A percentile compares a stretch with the other conserved stretches of the same genome.
These are phyloP conservation scores for Fusarium sublunatum DNA, from an alignment of 2,329 filamentous ascomycete species.

Conservation along the genomic window DNA sequence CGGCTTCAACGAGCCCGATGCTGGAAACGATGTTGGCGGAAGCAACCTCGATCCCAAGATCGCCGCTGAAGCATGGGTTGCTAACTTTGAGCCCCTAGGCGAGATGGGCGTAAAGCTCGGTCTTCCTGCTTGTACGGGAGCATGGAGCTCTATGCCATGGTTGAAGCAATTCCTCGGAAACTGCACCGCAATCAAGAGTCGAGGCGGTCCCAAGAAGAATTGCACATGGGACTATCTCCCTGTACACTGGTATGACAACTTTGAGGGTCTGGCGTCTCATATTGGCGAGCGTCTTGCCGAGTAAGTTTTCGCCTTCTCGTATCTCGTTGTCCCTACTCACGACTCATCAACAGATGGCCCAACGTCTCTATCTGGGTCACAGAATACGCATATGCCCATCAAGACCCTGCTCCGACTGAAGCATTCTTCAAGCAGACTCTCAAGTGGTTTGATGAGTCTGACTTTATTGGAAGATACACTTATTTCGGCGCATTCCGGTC, in stretches of 20 bases:
- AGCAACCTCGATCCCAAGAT: constrained; percentile 67
- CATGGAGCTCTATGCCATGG: constrained; percentile 71
- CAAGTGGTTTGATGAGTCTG: constrained; percentile 70
- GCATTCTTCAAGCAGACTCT: constrained; percentile 74
- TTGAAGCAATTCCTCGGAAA: constrained; percentile 71
- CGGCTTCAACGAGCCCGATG: constrained; percentile 85
- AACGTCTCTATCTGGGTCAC: constrained; percentile 78
- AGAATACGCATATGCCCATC: constrained; percentile 74
- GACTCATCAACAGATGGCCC: constrained; percentile 60
- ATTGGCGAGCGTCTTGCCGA: constrained; percentile 63
- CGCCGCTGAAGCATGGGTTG: constrained; percentile 77
- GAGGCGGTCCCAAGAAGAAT: constrained; percentile 54
- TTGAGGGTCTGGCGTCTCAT: constrained; percentile 74
- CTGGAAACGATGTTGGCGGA: constrained; percentile 65
- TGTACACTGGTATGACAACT: constrained; percentile 76
- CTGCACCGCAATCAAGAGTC: constrained; percentile 69
- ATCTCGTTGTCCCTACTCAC: background rate
- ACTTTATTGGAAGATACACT: constrained; percentile 73
- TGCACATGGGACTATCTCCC: constrained; percentile 73
- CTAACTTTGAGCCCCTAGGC: constrained; percentile 76
- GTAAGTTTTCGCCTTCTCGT: constrained; percentile 43
- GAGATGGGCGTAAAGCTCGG: constrained; percentile 74
- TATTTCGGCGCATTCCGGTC: constrained; percentile 82
- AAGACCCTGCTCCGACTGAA: constrained; percentile 68
- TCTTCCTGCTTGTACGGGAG: constrained; percentile 76